Conservation (phyloP, 2,329 filamentous ascomycete species). For the Bretziella fagacearum region DNA sequence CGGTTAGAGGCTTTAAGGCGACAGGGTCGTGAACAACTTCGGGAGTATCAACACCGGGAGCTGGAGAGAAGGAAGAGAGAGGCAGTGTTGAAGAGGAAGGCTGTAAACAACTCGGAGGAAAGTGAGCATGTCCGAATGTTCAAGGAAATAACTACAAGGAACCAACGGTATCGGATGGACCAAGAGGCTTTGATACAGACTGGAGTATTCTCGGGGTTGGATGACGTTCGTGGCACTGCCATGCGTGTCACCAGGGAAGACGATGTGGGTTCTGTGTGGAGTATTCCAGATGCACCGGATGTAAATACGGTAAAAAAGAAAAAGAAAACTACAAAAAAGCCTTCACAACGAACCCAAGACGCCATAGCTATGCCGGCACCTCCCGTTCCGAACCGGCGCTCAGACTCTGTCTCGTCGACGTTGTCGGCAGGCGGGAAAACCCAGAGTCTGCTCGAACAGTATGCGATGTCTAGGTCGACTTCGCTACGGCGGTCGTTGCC, state of each 20-base stretch:
- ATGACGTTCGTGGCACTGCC: constrained; percentile 23
- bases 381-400: constrained; percentile 4
- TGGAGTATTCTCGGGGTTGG: constrained; percentile 26
- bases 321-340: constrained; percentile 9
- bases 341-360: background rate
- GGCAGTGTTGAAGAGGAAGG: background rate
- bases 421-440: constrained; percentile 14
- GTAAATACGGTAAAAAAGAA: background rate
- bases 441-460: constrained; percentile 13
- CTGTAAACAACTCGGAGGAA: background rate
- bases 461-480: constrained; percentile 9
- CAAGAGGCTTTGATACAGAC: constrained; percentile 25
- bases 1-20: constrained; percentile 34
- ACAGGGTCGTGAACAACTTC: constrained; percentile 34
- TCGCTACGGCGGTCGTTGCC: constrained; percentile 8
- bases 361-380: constrained; percentile 8
- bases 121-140: constrained; percentile 11
- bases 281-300: constrained; percentile 12
- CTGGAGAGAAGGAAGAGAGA: constrained; percentile 22
- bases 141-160: constrained; percentile 12
- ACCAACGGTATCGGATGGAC: constrained; percentile 22
- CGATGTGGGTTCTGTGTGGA: constrained; percentile 11
- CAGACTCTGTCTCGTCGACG: constrained; percentile 11
- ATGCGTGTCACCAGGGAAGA: constrained; percentile 23
- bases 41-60: constrained; percentile 27